A percentile compares a stretch with the other conserved stretches of the same genome.
These are phyloP conservation scores for Penicillium cataractarum DNA, from an alignment of 495 filamentous ascomycete genomes.

Conservation along the genomic window DNA sequence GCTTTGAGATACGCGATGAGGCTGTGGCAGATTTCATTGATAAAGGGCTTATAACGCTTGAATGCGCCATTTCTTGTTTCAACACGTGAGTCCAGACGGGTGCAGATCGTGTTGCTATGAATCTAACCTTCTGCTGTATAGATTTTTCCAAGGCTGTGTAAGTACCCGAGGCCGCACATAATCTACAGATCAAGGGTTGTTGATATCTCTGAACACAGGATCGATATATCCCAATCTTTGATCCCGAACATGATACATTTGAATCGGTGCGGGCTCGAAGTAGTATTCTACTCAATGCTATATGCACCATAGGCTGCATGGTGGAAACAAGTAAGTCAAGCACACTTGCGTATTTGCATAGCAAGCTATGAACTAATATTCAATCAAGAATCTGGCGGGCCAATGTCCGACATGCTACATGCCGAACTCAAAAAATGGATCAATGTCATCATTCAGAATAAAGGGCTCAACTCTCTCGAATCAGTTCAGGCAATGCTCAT, in stretches of 20 bases:
- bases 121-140: slow-evolving; percentile 18
- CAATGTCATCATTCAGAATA: slow-evolving; percentile 48
- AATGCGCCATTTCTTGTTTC: slow-evolving; percentile 39
- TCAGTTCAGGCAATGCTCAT: slow-evolving; percentile 54
- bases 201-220: slow-evolving; percentile 26
- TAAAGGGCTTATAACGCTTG: slow-evolving; percentile 39
- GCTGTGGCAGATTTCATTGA: slow-evolving; percentile 41
- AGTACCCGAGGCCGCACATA: slow-evolving; percentile 3
- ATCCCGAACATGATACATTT: slow-evolving; percentile 46
- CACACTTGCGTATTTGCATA: too few relatives aligned
- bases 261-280: slow-evolving; percentile 43
- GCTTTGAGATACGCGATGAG: slow-evolving; percentile 42
- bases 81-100: slow-evolving; percentile 31
- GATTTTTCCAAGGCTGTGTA: slow-evolving; percentile 52
- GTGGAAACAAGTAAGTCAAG: slow-evolving; percentile 39
- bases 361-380: too few relatives aligned
- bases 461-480: slow-evolving; percentile 42
- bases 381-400: slow-evolving; percentile 37
- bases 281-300: slow-evolving; percentile 51
- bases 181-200: background rate
- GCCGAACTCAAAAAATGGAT: slow-evolving; percentile 49
- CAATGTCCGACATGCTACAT: slow-evolving; percentile 43
- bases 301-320: slow-evolving; percentile 53
- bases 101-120: background rate
- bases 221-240: slow-evolving; percentile 52